A percentile compares a stretch with the other conserved stretches of the same genome.
Conservation (phyloP, 257 asterid genomes). For the Cynanchum wilfordii region DNA sequence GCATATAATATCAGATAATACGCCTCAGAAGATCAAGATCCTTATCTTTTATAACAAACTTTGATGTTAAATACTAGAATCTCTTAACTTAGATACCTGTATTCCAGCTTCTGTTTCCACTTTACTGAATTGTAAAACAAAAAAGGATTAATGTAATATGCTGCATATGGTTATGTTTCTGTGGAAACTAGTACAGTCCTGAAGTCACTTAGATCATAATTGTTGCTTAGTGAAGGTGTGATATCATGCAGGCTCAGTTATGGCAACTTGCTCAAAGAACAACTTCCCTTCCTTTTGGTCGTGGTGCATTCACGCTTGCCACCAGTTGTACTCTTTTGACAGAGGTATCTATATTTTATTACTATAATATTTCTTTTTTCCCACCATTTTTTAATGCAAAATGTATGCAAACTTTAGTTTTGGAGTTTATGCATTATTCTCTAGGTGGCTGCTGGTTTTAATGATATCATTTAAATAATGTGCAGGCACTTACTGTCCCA, state of each 20-base stretch:
- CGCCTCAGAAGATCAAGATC: background rate
- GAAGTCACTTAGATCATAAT: background rate
- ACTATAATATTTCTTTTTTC: slow-evolving; percentile 4
- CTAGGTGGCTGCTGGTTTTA: background rate
- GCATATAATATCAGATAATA: background rate
- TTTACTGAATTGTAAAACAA: background rate
- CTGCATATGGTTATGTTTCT: background rate
- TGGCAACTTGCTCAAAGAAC: slow-evolving; percentile 99
- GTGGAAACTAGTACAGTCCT: background rate
- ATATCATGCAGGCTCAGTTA: slow-evolving; percentile 63
- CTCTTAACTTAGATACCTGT: background rate
- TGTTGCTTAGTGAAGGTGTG: background rate
- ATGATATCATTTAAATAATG: slow-evolving; percentile 9
- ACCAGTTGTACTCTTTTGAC: slow-evolving; percentile 87
- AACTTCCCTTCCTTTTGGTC: slow-evolving; percentile 95
- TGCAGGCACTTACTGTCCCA: slow-evolving; percentile 91
- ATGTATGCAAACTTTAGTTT: slow-evolving; percentile 6
- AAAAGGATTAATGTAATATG: background rate
- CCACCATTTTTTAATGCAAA: background rate
- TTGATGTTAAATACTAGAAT: background rate
- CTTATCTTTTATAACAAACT: background rate
- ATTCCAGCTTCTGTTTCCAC: background rate
- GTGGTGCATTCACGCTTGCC: slow-evolving; percentile 97
- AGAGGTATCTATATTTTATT: slow-evolving; percentile 49
- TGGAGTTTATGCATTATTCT: slow-evolving; percentile 8